Evolutionary conservation across 768 basidiomycete genomes (phyloP).

Genomic region (Boletus bicolor): DNA sequence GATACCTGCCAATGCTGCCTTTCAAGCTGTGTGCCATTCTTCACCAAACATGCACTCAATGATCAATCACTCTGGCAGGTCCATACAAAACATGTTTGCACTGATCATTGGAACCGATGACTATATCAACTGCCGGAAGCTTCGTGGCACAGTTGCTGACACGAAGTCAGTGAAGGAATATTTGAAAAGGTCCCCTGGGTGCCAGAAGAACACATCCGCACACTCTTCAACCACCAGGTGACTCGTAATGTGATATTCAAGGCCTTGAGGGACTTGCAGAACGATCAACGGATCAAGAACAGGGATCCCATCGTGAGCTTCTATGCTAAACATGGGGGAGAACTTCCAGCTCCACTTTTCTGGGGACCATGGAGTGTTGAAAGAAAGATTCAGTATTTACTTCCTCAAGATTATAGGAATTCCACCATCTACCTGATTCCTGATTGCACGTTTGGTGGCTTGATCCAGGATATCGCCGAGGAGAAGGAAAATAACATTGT

Average conservation of each 20-base stretch:
- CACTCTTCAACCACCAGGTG: conserved; percentile 37
- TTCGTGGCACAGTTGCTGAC: conserved; percentile 38
- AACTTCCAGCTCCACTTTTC: conserved; percentile 28
- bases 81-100: conserved; percentile 26
- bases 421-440: conserved; percentile 35
- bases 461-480: conserved; percentile 37
- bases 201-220: conserved; percentile 33
- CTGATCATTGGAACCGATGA: conserved; percentile 44
- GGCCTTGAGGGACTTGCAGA: conserved; percentile 21
- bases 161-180: conserved; percentile 38
- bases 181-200: conserved; percentile 31
- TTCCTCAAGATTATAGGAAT: conserved; percentile 35
- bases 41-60: not conserved
- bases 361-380: conserved; percentile 21
- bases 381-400: conserved; percentile 24
- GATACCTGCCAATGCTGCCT: too few relatives aligned
- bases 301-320: conserved; percentile 40
- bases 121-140: conserved; percentile 30
- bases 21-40: not conserved
- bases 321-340: conserved; percentile 45
- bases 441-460: conserved; percentile 39
- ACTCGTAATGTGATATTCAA: conserved; percentile 35
- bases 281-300: conserved; percentile 24
- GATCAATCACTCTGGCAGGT: not conserved
- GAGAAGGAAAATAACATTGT: conserved; percentile 44